Evolutionary conservation across 345 rosid genomes (phyloP).

Genomic region (Laguncularia racemosa): DNA sequence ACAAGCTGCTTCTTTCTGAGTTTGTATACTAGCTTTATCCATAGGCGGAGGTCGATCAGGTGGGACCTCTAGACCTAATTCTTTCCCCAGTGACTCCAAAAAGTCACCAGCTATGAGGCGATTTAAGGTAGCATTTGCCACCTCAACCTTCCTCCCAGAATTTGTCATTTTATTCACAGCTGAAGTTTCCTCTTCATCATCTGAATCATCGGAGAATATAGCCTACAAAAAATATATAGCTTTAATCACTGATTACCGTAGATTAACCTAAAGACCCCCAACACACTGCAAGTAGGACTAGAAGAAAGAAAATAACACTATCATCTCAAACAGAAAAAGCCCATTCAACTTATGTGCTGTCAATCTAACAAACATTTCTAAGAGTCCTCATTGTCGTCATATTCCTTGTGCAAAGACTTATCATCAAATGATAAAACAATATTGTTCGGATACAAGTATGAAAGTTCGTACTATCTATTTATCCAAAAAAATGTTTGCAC

Average conservation of each 20-base stretch:
- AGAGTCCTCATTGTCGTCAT: no score
- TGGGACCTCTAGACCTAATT: constrained; percentile 92
- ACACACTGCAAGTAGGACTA: neutral
- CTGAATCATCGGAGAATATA: constrained; percentile 90
- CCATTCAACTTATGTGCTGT: no score
- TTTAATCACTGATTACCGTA: neutral
- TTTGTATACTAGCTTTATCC: constrained; percentile 14
- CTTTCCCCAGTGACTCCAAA: constrained; percentile 87
- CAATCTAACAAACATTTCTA: no score
- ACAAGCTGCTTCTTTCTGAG: constrained; percentile 23
- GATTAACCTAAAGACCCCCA: neutral
- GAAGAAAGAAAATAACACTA: neutral
- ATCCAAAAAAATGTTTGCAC: no score
- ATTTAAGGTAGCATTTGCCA: constrained; percentile 69
- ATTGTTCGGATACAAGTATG: no score
- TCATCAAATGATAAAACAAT: no score
- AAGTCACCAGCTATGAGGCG: constrained; percentile 94
- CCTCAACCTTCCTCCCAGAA: constrained; percentile 59
- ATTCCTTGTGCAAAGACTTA: no score
- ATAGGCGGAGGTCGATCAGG: constrained; percentile 39
- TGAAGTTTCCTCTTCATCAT: constrained; percentile 50
- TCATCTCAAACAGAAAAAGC: neutral
- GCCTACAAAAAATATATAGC: constrained; percentile 40
- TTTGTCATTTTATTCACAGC: constrained; percentile 30
- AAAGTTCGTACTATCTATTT: no score